Base-by-base conservation (phyloP, 139 green algal genomes). In the Pleodorina starrii region DNA sequence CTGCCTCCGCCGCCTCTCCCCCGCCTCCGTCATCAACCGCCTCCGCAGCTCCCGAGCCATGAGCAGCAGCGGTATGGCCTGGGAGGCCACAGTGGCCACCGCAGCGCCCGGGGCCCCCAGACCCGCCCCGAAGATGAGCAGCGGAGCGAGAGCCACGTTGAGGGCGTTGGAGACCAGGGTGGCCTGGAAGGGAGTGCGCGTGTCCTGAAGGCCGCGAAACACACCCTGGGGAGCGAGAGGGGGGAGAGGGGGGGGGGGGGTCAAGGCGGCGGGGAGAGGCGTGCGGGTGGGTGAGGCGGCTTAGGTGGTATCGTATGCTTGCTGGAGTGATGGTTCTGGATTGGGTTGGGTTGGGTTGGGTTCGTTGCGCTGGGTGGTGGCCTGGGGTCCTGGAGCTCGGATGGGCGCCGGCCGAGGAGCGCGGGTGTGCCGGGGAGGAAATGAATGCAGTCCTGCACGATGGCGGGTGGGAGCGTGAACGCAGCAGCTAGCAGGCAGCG, bases 171-270 rank as follows among this genome's bases (percentile, higher is more conserved):
- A 85, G 5, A 68, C 90, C 42, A 97, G 51, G 1, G 95, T 96
- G 46, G 95, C 93, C 43, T 54, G 69, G n/a, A 98, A 92, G 29
- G 95, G 95, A 2, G 95, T 97, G 29, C 59, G 68, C 48, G 94
- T 97, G 94, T 98, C 96, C 66, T 94, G 87, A 32, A 97, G 77
- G 14, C 96, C 96, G 0, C 95, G 89, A 71, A 95, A 97, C 27
- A 95, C 94, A 27, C 96, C 96, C 92, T 97, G 90, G 43, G 11
- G 29, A 5, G 6, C 6, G 48, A 21, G 21, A 46, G 32, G n/a
- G 14, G 35, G 43, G 84, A 27, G 72, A 5, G 25, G 72, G 25
- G 23, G 46, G 43, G 73, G 59, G 17, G 29, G 32, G 19, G 40
- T 7, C 23, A 40, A 23, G 40, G 17, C 19, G 36, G 40, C 14